These are phyloP conservation scores for Cladosporium oxysporum DNA, from an alignment of 2,329 filamentous ascomycete genomes.

Conservation along the genomic window DNA sequence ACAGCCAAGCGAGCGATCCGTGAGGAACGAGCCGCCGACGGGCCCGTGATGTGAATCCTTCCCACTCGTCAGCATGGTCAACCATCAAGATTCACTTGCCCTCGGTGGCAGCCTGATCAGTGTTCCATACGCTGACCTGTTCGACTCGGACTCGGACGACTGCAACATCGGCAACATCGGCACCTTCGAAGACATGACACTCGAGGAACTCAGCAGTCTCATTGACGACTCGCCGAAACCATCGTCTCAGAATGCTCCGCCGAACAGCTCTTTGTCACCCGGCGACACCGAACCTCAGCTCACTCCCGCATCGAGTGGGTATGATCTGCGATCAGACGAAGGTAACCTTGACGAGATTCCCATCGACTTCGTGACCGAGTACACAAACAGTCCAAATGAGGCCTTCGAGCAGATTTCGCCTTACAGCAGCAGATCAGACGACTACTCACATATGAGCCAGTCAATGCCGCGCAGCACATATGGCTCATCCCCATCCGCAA, in stretches of 20 bases:
- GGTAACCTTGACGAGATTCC: background rate
- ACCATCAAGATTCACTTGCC: background rate
- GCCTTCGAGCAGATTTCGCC: slow-evolving; percentile 11
- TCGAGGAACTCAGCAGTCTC: slow-evolving; percentile 1
- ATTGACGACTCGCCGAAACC: background rate
- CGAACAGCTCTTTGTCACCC: background rate
- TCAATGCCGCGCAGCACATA: background rate
- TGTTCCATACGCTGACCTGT: background rate
- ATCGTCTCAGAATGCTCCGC: background rate
- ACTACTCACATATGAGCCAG: background rate
- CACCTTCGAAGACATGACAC: background rate
- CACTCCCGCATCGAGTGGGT: slow-evolving; percentile 6
- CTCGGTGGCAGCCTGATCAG: background rate
- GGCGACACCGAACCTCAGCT: background rate
- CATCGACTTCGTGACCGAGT: slow-evolving; percentile 8
- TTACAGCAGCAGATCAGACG: slow-evolving; percentile 8
- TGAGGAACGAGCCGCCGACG: background rate
- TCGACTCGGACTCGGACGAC: background rate
- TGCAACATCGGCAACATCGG: background rate
- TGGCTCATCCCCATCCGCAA: background rate
- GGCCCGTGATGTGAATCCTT: slow-evolving; percentile 13
- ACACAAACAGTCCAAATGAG: slow-evolving; percentile 9
- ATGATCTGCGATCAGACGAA: background rate
- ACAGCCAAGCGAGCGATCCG: slow-evolving; percentile 4
- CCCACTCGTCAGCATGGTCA: background rate